Percentiles rank a stretch among this genome's conserved stretches.
Conservation (phyloP, 257 asterid genomes). For the Nicotiana attenuata region DNA sequence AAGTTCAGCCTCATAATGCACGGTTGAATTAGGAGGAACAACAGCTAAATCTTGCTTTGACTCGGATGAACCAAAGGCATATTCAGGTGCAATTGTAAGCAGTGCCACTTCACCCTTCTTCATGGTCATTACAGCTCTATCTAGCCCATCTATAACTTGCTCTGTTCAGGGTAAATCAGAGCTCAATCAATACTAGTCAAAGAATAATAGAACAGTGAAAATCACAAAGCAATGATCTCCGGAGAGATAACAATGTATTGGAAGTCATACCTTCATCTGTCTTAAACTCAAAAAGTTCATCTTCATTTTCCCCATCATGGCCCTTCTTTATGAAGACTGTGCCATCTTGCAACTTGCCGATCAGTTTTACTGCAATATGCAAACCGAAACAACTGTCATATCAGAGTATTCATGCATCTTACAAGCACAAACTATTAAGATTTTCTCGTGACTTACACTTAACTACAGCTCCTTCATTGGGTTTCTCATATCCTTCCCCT, state of each 20-base stretch:
- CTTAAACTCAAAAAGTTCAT: constrained; percentile 57
- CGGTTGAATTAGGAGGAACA: constrained; percentile 62
- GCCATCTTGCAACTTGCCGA: constrained; percentile 60
- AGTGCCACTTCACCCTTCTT: constrained; percentile 59
- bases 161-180: constrained; percentile 27
- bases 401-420: background rate
- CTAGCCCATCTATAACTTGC: constrained; percentile 65
- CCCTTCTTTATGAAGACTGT: constrained; percentile 51
- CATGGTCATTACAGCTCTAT: constrained; percentile 53
- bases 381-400: background rate
- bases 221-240: background rate
- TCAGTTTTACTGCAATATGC: constrained; percentile 46
- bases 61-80: constrained; percentile 55
- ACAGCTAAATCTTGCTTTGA: constrained; percentile 48
- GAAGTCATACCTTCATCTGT: constrained; percentile 52
- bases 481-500: constrained; percentile 67
- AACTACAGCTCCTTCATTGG: constrained; percentile 67
- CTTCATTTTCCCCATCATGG: constrained; percentile 37
- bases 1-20: constrained; percentile 54
- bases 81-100: constrained; percentile 54
- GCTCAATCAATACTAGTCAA: background rate
- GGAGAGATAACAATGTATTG: background rate
- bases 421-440: background rate
- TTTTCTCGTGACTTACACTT: constrained; percentile 27
- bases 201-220: background rate